These are phyloP conservation scores for Hydnomerulius pinastri DNA, from an alignment of 768 basidiomycete genomes.

Conservation along the genomic window DNA sequence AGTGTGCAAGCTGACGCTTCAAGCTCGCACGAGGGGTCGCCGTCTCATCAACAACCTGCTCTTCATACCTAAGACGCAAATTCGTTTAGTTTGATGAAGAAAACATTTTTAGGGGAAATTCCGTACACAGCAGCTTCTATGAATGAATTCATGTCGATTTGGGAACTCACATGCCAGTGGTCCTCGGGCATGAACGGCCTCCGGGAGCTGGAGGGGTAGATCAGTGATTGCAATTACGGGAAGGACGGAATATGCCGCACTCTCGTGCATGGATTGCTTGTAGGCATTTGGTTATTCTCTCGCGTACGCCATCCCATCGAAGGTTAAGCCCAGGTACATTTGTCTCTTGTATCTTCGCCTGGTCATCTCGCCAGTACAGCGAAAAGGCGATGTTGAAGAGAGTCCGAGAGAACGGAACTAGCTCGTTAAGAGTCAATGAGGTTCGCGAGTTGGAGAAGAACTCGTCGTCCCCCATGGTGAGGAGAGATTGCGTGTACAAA, in stretches of 20 bases:
- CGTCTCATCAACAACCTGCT: conserved; percentile 47
- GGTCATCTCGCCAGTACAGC: conserved; percentile 64
- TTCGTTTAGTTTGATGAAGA: not conserved
- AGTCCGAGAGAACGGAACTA: conserved; percentile 71
- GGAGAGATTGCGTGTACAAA: conserved; percentile 78
- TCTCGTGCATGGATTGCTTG: conserved; percentile 86
- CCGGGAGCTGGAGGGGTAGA: conserved; percentile 59
- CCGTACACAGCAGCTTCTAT: conserved; percentile 84
- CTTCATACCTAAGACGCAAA: conserved; percentile 56
- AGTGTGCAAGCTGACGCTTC: conserved; percentile 69
- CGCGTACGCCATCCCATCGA: conserved; percentile 69
- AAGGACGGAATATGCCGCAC: conserved; percentile 46
- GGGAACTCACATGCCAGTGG: conserved; percentile 77
- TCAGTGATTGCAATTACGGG: conserved; percentile 1
- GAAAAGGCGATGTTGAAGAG: conserved; percentile 84
- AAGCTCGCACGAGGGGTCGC: conserved; percentile 38
- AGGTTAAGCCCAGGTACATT: conserved; percentile 42
- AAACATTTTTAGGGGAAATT: not conserved
- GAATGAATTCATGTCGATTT: conserved; percentile 68
- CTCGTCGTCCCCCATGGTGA: conserved; percentile 96
- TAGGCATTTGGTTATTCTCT: conserved; percentile 76
- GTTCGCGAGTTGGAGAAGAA: conserved; percentile 80
- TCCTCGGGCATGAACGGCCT: conserved; percentile 78
- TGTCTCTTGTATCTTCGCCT: conserved; percentile 38
- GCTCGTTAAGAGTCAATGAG: conserved; percentile 81